Evolutionary conservation across 2,329 filamentous ascomycete species (phyloP).

Genomic region (Sporothrix euskadiensis): DNA sequence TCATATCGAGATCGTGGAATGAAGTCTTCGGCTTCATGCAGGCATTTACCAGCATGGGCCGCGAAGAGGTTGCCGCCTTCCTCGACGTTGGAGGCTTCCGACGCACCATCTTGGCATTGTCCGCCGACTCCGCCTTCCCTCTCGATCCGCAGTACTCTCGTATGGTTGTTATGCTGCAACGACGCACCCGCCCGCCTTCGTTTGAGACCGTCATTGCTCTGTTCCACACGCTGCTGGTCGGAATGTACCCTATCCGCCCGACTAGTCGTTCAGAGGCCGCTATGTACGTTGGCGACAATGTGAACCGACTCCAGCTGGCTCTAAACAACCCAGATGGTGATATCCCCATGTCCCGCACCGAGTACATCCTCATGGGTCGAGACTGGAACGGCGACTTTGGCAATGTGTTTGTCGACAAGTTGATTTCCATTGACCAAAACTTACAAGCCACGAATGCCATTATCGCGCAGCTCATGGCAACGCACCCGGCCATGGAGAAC

Average conservation of each 20-base stretch:
- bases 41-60: conserved; percentile 64
- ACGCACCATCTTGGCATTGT: conserved; percentile 60
- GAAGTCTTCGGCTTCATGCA: conserved; percentile 73
- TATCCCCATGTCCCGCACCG: conserved; percentile 32
- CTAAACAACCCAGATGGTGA: conserved; percentile 31
- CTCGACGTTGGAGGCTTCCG: conserved; percentile 62
- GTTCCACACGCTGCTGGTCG: conserved; percentile 48
- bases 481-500: conserved; percentile 52
- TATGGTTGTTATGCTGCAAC: conserved; percentile 54
- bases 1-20: conserved; percentile 66
- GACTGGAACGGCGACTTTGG: conserved; percentile 34
- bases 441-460: conserved; percentile 55
- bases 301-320: conserved; percentile 20
- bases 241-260: conserved; percentile 38
- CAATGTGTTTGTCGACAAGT: conserved; percentile 65
- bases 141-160: conserved; percentile 57
- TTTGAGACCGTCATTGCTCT: conserved; percentile 57
- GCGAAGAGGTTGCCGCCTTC: conserved; percentile 57
- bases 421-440: conserved; percentile 64
- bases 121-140: conserved; percentile 56
- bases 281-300: conserved; percentile 43
- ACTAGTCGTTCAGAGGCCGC: conserved; percentile 37
- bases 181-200: conserved; percentile 55
- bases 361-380: conserved; percentile 32
- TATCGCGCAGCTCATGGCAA: conserved; percentile 56